Percentiles rank a stretch among this genome's conserved stretches.
These are phyloP conservation scores for Spinacia oleracea DNA, from an alignment of 179 eudicot species.

Conservation along the genomic window DNA sequence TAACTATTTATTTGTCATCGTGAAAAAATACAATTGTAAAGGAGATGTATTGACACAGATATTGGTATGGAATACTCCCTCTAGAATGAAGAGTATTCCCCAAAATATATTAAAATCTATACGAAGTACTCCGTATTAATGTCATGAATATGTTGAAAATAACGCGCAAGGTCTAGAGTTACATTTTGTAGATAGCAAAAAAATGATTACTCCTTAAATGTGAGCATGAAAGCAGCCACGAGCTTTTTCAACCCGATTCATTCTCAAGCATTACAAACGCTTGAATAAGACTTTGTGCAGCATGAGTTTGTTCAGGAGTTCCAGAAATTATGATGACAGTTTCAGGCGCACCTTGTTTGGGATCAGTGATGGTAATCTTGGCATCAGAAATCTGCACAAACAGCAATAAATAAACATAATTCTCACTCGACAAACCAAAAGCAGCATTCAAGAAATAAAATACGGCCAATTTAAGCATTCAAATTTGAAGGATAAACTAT, in stretches of 20 bases:
- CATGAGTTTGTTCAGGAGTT: constrained; percentile 95
- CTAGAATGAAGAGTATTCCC: no score
- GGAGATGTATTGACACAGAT: no score
- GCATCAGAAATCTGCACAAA: constrained; percentile 84
- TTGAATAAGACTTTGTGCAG: constrained; percentile 95
- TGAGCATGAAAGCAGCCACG: neutral
- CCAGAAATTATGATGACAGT: constrained; percentile 84
- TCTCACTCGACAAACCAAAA: neutral
- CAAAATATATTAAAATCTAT: no score
- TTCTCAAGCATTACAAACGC: constrained; percentile 85
- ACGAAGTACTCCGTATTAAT: no score
- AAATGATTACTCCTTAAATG: constrained; percentile 11
- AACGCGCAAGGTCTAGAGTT: constrained; percentile 8
- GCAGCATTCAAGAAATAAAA: neutral
- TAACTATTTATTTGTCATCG: no score
- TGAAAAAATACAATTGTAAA: no score
- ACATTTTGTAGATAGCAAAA: constrained; percentile 16
- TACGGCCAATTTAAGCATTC: neutral
- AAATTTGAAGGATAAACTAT: neutral
- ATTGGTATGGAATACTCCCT: no score
- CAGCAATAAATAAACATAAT: neutral
- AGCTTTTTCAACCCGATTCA: constrained; percentile 21
- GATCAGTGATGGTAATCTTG: constrained; percentile 67
- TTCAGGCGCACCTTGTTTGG: constrained; percentile 79
- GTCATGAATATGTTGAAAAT: neutral